Conservation (phyloP, 257 asterid species). For the Echium plantagineum region DNA sequence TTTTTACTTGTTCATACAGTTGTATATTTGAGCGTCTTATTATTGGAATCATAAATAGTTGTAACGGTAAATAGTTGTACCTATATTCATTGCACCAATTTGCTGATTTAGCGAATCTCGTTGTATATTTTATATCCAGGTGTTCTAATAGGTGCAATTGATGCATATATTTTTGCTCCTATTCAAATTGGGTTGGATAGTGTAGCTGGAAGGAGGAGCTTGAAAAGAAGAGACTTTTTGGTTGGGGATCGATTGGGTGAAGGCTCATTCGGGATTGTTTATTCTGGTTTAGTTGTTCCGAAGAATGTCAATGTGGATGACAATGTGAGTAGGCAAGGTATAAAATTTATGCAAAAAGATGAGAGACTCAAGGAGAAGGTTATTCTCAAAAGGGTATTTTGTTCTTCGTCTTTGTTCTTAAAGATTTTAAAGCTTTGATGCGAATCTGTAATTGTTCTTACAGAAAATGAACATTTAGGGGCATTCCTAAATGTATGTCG, state of each 20-base stretch:
- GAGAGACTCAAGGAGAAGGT: constrained; percentile 63
- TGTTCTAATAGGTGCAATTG: constrained; percentile 77
- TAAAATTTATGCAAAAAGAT: constrained; percentile 29
- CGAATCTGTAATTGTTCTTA: neutral
- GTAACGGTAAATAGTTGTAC: too few relatives aligned
- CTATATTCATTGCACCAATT: too few relatives aligned
- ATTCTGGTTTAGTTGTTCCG: constrained; percentile 75
- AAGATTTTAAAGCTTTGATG: neutral
- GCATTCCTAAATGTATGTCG: neutral
- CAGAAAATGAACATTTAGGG: neutral
- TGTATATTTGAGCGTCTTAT: too few relatives aligned
- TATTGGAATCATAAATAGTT: too few relatives aligned
- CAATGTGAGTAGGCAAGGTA: constrained; percentile 24
- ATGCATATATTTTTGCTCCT: constrained; percentile 73
- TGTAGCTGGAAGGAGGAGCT: constrained; percentile 61
- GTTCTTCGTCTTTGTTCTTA: too few relatives aligned
- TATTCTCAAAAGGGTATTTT: constrained; percentile 72
- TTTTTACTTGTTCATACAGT: too few relatives aligned
- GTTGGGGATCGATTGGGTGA: constrained; percentile 72
- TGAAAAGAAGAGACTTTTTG: constrained; percentile 64
- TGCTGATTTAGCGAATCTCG: too few relatives aligned
- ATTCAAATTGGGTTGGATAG: constrained; percentile 64
- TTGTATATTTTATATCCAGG: constrained; percentile 18
- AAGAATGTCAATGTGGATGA: constrained; percentile 48
- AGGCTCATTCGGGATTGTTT: constrained; percentile 90